A percentile compares a stretch with the other conserved stretches of the same genome.
phyloP scores from a whole-genome alignment of 2,329 filamentous ascomycete genomes.

The Myotisia sp. region DNA sequence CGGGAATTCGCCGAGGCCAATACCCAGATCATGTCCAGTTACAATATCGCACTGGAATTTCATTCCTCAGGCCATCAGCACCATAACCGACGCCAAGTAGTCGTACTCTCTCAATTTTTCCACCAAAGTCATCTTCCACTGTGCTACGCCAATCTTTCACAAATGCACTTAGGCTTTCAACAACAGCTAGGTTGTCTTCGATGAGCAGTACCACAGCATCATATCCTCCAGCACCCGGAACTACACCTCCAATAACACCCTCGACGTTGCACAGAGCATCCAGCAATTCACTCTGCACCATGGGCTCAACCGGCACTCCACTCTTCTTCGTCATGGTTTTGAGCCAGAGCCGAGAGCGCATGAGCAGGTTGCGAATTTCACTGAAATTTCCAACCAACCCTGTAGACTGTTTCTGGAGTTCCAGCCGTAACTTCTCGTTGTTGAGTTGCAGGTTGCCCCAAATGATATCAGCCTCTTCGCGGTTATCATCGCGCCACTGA shows the following conservation, averaged over 20 bases:
- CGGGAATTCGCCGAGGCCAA: too few species aligned
- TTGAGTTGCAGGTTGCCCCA: slow-evolving; percentile 62
- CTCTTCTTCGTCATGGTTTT: slow-evolving; percentile 61
- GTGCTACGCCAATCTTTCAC: slow-evolving; percentile 50
- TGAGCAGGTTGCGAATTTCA: slow-evolving; percentile 39
- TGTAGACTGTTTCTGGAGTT: slow-evolving; percentile 43
- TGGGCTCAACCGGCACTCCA: slow-evolving; percentile 77
- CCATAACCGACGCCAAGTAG: slow-evolving; percentile 33
- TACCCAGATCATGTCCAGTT: slow-evolving; percentile 14
- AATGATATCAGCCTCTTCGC: slow-evolving; percentile 49
- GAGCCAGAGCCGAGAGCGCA: slow-evolving; percentile 45
- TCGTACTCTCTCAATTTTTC: slow-evolving; percentile 32
- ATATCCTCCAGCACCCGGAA: slow-evolving; percentile 85
- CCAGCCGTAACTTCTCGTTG: slow-evolving; percentile 56
- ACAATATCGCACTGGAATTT: slow-evolving; percentile 19
- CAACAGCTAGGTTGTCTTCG: slow-evolving; percentile 53
- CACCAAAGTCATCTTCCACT: slow-evolving; percentile 31
- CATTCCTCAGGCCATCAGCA: slow-evolving; percentile 32
- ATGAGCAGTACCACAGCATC: slow-evolving; percentile 77
- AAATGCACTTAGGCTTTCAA: slow-evolving; percentile 45
- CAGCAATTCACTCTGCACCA: slow-evolving; percentile 67
- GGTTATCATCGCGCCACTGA: slow-evolving; percentile 57
- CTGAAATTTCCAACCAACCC: slow-evolving; percentile 31
- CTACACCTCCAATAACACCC: slow-evolving; percentile 80
- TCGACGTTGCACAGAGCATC: slow-evolving; percentile 57